A percentile compares a stretch with the other conserved stretches of the same genome.
Conservation (phyloP, 2,329 filamentous ascomycete species). For the Talaromyces albobiverticillius region DNA sequence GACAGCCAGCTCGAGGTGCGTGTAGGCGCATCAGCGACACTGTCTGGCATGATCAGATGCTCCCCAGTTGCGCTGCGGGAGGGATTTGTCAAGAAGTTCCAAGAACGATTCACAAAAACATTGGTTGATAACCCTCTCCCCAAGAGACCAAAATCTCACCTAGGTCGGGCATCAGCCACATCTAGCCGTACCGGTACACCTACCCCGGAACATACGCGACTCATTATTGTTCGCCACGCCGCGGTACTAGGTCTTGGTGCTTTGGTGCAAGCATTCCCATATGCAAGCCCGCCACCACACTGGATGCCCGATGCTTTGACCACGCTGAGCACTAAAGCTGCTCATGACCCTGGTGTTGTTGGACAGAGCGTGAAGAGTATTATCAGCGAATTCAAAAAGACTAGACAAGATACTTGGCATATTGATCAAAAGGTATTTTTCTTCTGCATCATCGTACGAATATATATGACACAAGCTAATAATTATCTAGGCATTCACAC, state of each 20-base stretch:
- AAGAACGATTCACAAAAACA: constrained; percentile 72
- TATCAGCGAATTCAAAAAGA: constrained; percentile 98
- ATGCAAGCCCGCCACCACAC: constrained; percentile 81
- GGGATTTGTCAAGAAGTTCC: constrained; percentile 71
- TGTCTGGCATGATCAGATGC: constrained; percentile 97
- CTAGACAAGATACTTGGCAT: constrained; percentile 95
- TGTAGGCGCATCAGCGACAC: constrained; percentile 83
- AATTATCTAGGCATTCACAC: constrained; percentile 69
- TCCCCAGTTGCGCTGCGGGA: constrained; percentile 78
- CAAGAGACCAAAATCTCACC: constrained; percentile 52
- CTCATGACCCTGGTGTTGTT: constrained; percentile 84
- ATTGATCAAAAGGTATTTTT: constrained; percentile 85
- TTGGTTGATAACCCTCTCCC: constrained; percentile 85
- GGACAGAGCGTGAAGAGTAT: constrained; percentile 94
- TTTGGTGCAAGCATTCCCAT: constrained; percentile 92
- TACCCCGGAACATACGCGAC: constrained; percentile 60
- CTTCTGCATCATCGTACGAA: constrained; percentile 3
- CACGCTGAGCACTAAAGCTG: constrained; percentile 77
- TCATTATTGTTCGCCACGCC: constrained; percentile 80
- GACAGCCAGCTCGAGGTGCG: constrained; percentile 92
- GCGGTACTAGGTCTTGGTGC: constrained; percentile 89
- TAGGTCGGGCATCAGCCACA: constrained; percentile 39
- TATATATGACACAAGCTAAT: neutral
- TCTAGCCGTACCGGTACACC: constrained; percentile 48
- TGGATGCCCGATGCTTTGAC: constrained; percentile 96